Evolutionary conservation across 2,329 filamentous ascomycete species (phyloP).

Genomic region (Aspergillus terreus): DNA sequence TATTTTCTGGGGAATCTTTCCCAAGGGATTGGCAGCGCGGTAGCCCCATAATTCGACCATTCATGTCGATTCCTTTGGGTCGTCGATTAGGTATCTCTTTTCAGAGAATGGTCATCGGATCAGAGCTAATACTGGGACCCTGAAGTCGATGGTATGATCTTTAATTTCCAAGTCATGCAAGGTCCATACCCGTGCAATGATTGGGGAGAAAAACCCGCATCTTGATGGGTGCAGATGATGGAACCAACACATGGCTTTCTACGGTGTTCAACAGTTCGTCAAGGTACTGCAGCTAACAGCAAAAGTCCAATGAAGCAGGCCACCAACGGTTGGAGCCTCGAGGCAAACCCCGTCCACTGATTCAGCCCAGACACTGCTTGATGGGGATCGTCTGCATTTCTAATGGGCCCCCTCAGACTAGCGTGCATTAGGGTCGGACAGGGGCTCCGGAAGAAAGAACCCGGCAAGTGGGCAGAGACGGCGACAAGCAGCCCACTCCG

Average conservation of each 20-base stretch:
- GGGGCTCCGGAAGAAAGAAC: neutral
- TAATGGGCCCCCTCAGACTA: neutral
- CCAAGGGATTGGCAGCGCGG: neutral
- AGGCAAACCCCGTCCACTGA: neutral
- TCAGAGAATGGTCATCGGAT: too few species aligned
- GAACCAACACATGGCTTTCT: neutral
- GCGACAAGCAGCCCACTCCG: neutral
- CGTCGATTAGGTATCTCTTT: too few species aligned
- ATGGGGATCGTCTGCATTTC: neutral
- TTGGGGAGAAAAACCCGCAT: too few species aligned
- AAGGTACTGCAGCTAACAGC: neutral
- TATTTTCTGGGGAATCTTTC: slow-evolving; percentile 2
- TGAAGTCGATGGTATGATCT: too few species aligned
- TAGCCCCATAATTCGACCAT: neutral
- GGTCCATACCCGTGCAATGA: too few species aligned
- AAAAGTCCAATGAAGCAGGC: neutral
- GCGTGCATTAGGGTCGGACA: slow-evolving; percentile 1
- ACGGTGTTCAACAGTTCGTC: neutral
- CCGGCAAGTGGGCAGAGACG: neutral
- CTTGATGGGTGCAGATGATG: neutral
- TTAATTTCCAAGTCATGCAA: too few species aligned
- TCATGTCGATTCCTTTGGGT: too few species aligned
- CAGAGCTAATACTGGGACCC: too few species aligned
- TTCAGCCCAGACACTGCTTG: neutral
- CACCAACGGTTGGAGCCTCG: neutral